Conservation (phyloP, 2,329 filamentous ascomycete species). For the Diplodia seriata region DNA sequence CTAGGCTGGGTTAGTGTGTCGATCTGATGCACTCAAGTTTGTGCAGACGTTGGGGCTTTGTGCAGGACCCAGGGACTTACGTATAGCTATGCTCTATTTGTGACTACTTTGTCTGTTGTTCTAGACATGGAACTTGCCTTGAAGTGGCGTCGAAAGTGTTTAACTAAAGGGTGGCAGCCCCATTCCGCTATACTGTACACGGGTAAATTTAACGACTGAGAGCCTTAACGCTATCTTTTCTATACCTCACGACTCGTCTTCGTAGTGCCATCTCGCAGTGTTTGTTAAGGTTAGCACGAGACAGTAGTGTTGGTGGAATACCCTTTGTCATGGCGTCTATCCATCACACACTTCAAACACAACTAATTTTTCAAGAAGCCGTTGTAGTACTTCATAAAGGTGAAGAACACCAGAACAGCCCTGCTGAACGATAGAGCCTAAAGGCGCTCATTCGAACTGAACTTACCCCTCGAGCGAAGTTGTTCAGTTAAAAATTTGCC, state of each 20-base stretch:
- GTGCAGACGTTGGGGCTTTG: neutral
- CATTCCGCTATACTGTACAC: neutral
- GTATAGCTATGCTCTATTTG: conserved; percentile 1
- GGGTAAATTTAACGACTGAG: neutral
- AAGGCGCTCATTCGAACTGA: too few species aligned
- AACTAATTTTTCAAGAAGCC: neutral
- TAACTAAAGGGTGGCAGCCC: neutral
- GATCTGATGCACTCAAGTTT: neutral
- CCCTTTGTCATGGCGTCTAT: neutral
- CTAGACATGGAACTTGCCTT: neutral
- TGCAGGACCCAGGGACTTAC: neutral
- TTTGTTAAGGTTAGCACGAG: neutral
- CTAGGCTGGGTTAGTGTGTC: neutral
- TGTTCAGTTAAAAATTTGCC: neutral
- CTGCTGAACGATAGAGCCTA: too few species aligned
- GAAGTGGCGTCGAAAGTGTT: neutral
- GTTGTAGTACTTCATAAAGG: neutral
- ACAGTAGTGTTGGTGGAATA: neutral
- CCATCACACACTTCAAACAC: neutral
- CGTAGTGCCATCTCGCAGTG: neutral
- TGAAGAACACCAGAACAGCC: neutral
- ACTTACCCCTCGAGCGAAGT: neutral
- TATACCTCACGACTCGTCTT: neutral
- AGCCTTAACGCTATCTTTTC: neutral
- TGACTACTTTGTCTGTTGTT: neutral